Base-by-base conservation (phyloP, 805 yeast species). In the Candida easanensis region DNA sequence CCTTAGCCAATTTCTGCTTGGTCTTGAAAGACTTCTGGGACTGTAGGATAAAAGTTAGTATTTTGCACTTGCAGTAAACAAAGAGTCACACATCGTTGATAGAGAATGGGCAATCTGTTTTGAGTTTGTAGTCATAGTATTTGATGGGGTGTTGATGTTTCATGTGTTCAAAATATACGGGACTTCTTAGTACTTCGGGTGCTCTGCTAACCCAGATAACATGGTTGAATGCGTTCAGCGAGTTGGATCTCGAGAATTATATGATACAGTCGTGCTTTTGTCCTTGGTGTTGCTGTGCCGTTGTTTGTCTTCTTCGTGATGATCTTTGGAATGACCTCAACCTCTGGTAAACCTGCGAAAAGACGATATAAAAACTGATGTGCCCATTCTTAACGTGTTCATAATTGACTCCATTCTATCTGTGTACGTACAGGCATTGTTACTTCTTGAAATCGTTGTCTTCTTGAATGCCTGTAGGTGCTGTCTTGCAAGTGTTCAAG, bases 1-100 rank as follows among this genome's bases (percentile, higher is more conserved):
- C 97, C 84, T 93, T 91, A 73, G 96, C 97, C 75, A 91, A 84
- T 84, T 89, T 93, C 81, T 89, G 93, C 88, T 91, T 91, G 77
- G 85, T 87, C 76, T 77, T 88, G 84, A 93, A 88, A 66, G 96
- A 80, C 80, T 91, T 91, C 79, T 90, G 90, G 70, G 93, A 83
- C 91, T 84, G 46, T 26, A 4, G 11, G 6, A 18, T 25, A 34
- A 32, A 13, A n/a, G 57, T 50, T 51, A 56, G 58, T 54, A 56
- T 23, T 37, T 39, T 33, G 25, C 13, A n/a, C n/a, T n/a, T n/a
- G n/a, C n/a, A n/a, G n/a, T n/a, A n/a, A n/a, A n/a, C n/a, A n/a
- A 23, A 9, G 26, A 9, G 26, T 23, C 26, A 11, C 26, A 23
- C 11, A 18, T 22, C 7, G 8, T 7, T 9, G 6, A 7, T 27